Evolutionary conservation across 306 rosid species (phyloP).

Genomic region (Pterocarpus macrocarpus): DNA sequence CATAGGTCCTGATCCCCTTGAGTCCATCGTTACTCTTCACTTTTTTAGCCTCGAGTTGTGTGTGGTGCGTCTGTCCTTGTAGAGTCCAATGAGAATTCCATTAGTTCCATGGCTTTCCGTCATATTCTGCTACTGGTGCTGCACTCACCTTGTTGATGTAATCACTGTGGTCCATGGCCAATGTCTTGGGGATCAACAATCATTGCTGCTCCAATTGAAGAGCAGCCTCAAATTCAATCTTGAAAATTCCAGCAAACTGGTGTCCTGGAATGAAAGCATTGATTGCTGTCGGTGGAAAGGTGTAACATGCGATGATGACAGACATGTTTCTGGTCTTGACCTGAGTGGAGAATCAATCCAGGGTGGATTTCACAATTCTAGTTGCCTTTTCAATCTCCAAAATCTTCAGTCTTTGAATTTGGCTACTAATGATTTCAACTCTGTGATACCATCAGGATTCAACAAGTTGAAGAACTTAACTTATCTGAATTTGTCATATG

Average conservation of each 20-base stretch:
- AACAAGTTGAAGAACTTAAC: slow-evolving; percentile 42
- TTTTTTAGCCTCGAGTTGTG: not conserved
- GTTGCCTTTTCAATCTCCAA: slow-evolving; percentile 50
- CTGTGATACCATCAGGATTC: slow-evolving; percentile 49
- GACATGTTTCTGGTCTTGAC: slow-evolving; percentile 52
- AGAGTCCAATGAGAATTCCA: slow-evolving; percentile 41
- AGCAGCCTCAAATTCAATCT: not conserved
- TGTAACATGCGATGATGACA: slow-evolving; percentile 38
- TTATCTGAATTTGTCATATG: slow-evolving; percentile 42
- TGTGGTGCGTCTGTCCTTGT: not conserved
- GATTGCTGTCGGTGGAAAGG: slow-evolving; percentile 47
- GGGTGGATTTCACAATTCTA: slow-evolving; percentile 47
- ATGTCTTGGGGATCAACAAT: slow-evolving; percentile 8
- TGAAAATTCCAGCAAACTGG: slow-evolving; percentile 27
- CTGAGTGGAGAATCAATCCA: slow-evolving; percentile 39
- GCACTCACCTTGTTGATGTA: not conserved
- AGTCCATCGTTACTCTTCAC: not conserved
- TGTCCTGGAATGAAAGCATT: slow-evolving; percentile 40
- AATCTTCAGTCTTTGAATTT: slow-evolving; percentile 47
- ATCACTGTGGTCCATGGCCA: slow-evolving; percentile 1
- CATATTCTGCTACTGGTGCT: slow-evolving; percentile 35
- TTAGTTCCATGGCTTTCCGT: slow-evolving; percentile 34
- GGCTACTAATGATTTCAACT: slow-evolving; percentile 19
- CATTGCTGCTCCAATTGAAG: slow-evolving; percentile 38
- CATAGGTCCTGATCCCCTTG: not conserved